Base-by-base conservation (phyloP, 2,329 filamentous ascomycete species). In the Cadophora gregata region DNA sequence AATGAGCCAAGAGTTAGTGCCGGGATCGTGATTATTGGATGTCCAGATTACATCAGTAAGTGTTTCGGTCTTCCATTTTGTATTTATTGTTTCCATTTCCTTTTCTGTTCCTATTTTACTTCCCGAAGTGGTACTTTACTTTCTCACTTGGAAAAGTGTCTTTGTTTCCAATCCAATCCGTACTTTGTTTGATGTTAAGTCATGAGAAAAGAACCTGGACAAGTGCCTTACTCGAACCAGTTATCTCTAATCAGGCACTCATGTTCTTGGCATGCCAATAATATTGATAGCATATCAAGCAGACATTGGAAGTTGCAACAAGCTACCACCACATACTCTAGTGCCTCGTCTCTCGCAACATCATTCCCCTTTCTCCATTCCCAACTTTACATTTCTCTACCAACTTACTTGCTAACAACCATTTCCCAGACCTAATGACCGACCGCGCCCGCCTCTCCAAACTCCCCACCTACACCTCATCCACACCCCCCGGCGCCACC, bases 1-100 rank as follows among this genome's bases (percentile, higher is more conserved):
- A 85, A 88, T 45, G 94, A 98, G 67, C 87, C 89, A 21, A 86
- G 93, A 70, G 86, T 98, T 64, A 89, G 85, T n/a, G 89, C 91
- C 0, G 93, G 87, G 0, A 88, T 97, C 8, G 84, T 92, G 2
- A 85, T 97, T 27, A 92, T 98, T 62, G 96, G 95, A 1, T 97
- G 93, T 78, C 93, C 94, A 0, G 95, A 99, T 79, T 97, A 92
- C 74, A 87, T 89, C 70, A 83, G 91, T 88, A 73, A 80, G 77
- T 81, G 4, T 4, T 60, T 58, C 56, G 42, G 51, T 47, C 51
- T 62, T 24, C 2, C 16, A 1, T 55, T 42, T 59, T 33, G 19
- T n/a, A n/a, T 53, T 10, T 27, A 10, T 19, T 31, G 21, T 27
- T 33, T 10, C 2, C 27, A 12, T 16, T 21, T 33, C n/a, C 2